Percentiles rank a stretch among this genome's conserved stretches.
Conservation (phyloP, 371 early-diverging fungal genomes). For the Haplosporangium sp. region DNA sequence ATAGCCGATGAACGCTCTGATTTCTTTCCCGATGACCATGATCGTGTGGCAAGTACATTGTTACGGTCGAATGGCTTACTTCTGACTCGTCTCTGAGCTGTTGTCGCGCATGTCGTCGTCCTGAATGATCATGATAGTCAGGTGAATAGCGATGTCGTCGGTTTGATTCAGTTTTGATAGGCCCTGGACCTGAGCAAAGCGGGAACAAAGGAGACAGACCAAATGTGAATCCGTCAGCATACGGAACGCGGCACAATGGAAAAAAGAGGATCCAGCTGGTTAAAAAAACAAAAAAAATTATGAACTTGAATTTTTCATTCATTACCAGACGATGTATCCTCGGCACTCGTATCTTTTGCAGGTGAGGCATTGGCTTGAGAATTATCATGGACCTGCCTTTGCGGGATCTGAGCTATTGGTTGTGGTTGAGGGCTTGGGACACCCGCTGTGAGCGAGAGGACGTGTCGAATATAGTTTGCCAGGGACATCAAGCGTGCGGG, state of each 20-base stretch:
- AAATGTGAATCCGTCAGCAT: neutral
- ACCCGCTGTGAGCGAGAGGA: conserved; percentile 31
- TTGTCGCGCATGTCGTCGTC: conserved; percentile 18
- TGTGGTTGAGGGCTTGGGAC: conserved; percentile 18
- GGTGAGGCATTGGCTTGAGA: conserved; percentile 3
- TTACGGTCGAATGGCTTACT: no score
- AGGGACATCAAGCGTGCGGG: conserved; percentile 29
- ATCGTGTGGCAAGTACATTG: conserved; percentile 3
- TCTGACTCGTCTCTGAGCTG: neutral
- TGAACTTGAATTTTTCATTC: no score
- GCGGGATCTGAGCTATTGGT: conserved; percentile 4
- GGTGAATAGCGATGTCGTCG: conserved; percentile 30
- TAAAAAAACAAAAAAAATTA: no score
- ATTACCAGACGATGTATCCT: neutral
- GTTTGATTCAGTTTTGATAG: conserved; percentile 27
- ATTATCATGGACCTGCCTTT: neutral
- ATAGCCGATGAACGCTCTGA: neutral
- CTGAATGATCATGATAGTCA: conserved; percentile 21
- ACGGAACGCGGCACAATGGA: neutral
- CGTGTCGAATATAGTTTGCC: conserved; percentile 51
- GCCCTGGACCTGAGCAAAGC: conserved; percentile 17
- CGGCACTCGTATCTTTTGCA: neutral
- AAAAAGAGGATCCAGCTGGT: neutral
- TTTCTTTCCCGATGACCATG: conserved; percentile 20
- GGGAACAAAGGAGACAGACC: neutral